Percentiles rank a stretch among this genome's conserved stretches.
Conservation (phyloP, 805 yeast genomes). For the Naumovozyma castellii region DNA sequence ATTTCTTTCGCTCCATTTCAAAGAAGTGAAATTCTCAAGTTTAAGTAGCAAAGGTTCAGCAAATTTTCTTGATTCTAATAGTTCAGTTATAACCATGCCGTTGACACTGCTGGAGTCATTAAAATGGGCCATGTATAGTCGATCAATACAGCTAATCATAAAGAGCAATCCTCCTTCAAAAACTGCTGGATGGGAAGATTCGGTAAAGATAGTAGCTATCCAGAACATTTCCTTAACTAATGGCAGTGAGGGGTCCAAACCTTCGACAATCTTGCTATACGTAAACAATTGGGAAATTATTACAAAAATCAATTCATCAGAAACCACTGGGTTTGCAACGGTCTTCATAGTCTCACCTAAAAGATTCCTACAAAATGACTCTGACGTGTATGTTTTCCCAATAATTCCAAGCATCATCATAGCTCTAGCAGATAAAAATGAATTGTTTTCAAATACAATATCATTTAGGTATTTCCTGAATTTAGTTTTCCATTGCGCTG, state of each 20-base stretch:
- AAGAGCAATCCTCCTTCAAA: slow-evolving; percentile 33
- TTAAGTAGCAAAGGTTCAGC: slow-evolving; percentile 33
- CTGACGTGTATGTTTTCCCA: slow-evolving; percentile 51
- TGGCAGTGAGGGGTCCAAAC: slow-evolving; percentile 24
- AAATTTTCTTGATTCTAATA: slow-evolving; percentile 30
- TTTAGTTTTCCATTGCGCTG: slow-evolving; percentile 46
- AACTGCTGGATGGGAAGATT: slow-evolving; percentile 25
- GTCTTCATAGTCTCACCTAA: slow-evolving; percentile 25
- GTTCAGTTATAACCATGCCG: slow-evolving; percentile 26
- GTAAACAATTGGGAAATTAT: slow-evolving; percentile 30
- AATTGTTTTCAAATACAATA: slow-evolving; percentile 43
- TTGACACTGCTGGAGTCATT: slow-evolving; percentile 17
- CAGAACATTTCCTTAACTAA: slow-evolving; percentile 28
- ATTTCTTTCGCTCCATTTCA: slow-evolving; percentile 35
- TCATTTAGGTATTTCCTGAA: slow-evolving; percentile 56
- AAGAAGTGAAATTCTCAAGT: slow-evolving; percentile 36
- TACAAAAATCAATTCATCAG: slow-evolving; percentile 22
- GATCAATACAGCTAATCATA: slow-evolving; percentile 27
- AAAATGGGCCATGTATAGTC: slow-evolving; percentile 22
- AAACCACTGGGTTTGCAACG: slow-evolving; percentile 24
- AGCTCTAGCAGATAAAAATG: slow-evolving; percentile 57
- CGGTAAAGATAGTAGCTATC: slow-evolving; percentile 26
- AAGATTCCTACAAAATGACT: slow-evolving; percentile 33
- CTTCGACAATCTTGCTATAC: slow-evolving; percentile 30
- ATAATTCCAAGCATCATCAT: slow-evolving; percentile 58